Evolutionary conservation across 352 stramenopile species (phyloP), one percentile per base, ranked within the genome.

Genomic region (Pythium plurisporium): DNA sequence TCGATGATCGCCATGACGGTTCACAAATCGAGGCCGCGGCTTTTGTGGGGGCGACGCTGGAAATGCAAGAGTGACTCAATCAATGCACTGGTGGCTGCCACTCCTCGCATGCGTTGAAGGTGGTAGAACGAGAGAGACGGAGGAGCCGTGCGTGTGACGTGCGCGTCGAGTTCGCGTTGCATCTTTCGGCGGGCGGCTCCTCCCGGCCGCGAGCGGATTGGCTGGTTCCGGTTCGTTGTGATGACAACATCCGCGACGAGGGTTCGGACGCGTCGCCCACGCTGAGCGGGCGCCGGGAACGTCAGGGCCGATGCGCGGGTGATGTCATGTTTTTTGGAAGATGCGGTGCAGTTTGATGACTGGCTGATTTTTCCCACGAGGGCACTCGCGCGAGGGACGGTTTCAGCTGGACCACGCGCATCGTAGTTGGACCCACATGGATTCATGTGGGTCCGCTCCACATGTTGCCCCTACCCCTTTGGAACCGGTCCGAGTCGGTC

Each of bases 1-100:
- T 85, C 78, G 45, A 89, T 69, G 65, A 89, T 89, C 44, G 79
- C 79, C 79, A 89, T 89, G 47, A 26, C 57, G 37, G 36, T 19
- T 43, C 17, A 22, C 15, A 26, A 20, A 12, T 15, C 30, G n/a
- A 26, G 38, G 20, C 29, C 5, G 42, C 23, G 23, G 31, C 34
- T 30, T 23, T 33, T 15, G 20, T 61, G 53, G 23, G n/a, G 36
- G 42, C n/a, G 31, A 34, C 53, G 42, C 43, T 9, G 55, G 15
- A 50, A 55, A 49, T 50, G 45, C 26, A 9, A 4, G 45, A 62
- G 36, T 62, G 53, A 61, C n/a, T n/a, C n/a, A n/a, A n/a, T n/a
- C n/a, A n/a, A n/a, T n/a, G n/a, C n/a, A n/a, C n/a, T n/a, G n/a
- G n/a, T n/a, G n/a, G n/a, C n/a, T n/a, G n/a, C n/a, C n/a, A n/a